Evolutionary conservation across 2,329 filamentous ascomycete genomes (phyloP), one percentile per base, ranked within the genome.

Genomic region (Leptosphaerulina australis): DNA sequence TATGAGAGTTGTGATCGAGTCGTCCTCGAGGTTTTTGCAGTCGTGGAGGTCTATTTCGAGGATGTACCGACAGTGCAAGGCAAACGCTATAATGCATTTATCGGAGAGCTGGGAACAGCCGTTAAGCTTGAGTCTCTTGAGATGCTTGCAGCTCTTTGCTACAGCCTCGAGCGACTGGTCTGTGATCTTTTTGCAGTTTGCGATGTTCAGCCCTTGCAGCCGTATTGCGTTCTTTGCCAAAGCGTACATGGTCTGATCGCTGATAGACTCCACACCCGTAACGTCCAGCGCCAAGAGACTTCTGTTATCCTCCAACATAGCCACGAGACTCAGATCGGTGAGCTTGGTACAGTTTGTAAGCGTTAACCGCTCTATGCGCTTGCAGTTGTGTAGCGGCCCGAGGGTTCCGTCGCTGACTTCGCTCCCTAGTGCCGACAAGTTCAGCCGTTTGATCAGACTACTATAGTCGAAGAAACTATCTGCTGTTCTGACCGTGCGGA

Each of bases 101-200:
- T 97, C 91, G 29, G 88, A 91, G 25, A 97, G 78, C 73, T 96
- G 88, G n/a, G 76, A 74, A 69, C 94, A 96, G 49, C 92, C 89
- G 73, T 97, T 99, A 55, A 99, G 82, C 83, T 99, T 99, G 60
- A 99, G 82, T 85, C 94, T 63, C 76, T 97, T 97, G 61, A 99
- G 84, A 67, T 89, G 90, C 58, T 82, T 86, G 77, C 94, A 97
- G 67, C 78, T 91, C 67, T 89, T 80, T 5, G 94, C 93, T 24
- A 99, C 82, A 10, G 81, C 79, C 38, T 91, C 83, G 72, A 99
- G 81, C 43, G 91, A 94, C 43, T 92, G 88, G 66, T 96, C 93
- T 6, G 91, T 91, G 43, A 97, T 86, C 66, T 84, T 87, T 53
- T 82, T 83, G 76, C 94, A 99, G 44, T 85, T 87, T 1, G 93